Evolutionary conservation across 2,329 filamentous ascomycete genomes (phyloP), one percentile per base, ranked within the genome.

Genomic region (Trichoderma semiorbis): DNA sequence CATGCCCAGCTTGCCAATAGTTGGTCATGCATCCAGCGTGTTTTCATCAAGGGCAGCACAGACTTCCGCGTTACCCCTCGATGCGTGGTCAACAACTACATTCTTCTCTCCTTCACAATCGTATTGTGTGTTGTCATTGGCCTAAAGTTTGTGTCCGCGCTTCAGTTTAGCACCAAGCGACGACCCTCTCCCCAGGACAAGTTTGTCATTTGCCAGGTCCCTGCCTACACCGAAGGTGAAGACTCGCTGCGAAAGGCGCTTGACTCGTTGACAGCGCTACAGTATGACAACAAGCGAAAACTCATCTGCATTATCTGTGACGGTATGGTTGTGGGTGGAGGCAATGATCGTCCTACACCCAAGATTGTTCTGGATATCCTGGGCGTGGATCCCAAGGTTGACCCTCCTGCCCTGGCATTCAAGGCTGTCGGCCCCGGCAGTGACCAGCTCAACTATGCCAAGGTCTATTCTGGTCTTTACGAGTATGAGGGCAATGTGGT

Each of bases 271-370:
- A 98, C 96, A 18, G 94, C 95, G 14, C 87, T 99, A 18, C 92
- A 97, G 76, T 99, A 99, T 77, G 96, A 99, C 83, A 98, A 99
- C 83, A 99, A 99, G 85, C 89, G 96, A 74, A 99, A 99, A 84
- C 89, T 99, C 30, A 95, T 99, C 75, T 96, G 92, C 77, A 93
- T 99, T 73, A 93, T 99, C 76, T 99, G 96, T 79, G 96, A 99
- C 78, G 96, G 96, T 83, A 93, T 98, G 86, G 97, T 98, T 80
- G 93, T 98, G 58, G 96, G 96, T 84, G 91, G 92, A 76, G 96
- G 96, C 76, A 99, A 99, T 79, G 96, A 99, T 81, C 90, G 95
- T 70, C 95, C 96, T 10, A 99, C 96, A 2, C 96, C 96, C 28
- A 98, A 97, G 85, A 98, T 99, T 77, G 94, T 99, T 28, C 87